Evolutionary conservation across 1,139 yeast genomes (phyloP).

Genomic region (Geotrichum histeridarum): DNA sequence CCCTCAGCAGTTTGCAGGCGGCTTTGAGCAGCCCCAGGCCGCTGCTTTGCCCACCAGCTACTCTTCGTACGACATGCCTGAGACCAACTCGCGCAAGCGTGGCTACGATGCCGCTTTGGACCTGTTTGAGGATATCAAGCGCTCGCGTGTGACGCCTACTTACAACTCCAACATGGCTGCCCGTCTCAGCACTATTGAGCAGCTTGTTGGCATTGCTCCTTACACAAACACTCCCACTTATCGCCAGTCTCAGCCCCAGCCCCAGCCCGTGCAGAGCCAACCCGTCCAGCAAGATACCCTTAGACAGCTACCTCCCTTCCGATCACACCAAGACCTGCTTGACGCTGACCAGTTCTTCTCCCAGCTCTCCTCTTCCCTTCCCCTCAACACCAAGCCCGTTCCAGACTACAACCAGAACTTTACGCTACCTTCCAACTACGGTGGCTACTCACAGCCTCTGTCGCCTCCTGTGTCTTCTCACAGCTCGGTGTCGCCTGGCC

Average conservation of each 20-base stretch:
- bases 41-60: neutral
- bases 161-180: slow-evolving; percentile 58
- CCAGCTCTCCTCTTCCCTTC: slow-evolving; percentile 41
- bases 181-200: slow-evolving; percentile 52
- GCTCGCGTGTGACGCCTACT: slow-evolving; percentile 51
- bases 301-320: slow-evolving; percentile 29
- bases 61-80: slow-evolving; percentile 1
- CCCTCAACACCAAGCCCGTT: neutral
- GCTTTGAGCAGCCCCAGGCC: slow-evolving; percentile 13
- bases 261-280: slow-evolving; percentile 10
- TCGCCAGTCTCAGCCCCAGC: slow-evolving; percentile 12
- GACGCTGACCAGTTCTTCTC: slow-evolving; percentile 39
- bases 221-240: neutral
- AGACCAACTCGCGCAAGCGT: slow-evolving; percentile 30
- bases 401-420: neutral
- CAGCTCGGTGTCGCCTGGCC: slow-evolving; percentile 2
- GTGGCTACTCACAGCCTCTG: neutral
- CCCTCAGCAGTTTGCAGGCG: slow-evolving; percentile 3
- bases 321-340: slow-evolving; percentile 40
- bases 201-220: slow-evolving; percentile 22
- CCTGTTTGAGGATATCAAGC: slow-evolving; percentile 52
- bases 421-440: neutral
- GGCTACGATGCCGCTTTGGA: slow-evolving; percentile 41
- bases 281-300: slow-evolving; percentile 12
- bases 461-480: slow-evolving; percentile 6